Evolutionary conservation across 352 stramenopile genomes (phyloP), one percentile per base, ranked within the genome.

Genomic region (Phytophthora tentaculata): DNA sequence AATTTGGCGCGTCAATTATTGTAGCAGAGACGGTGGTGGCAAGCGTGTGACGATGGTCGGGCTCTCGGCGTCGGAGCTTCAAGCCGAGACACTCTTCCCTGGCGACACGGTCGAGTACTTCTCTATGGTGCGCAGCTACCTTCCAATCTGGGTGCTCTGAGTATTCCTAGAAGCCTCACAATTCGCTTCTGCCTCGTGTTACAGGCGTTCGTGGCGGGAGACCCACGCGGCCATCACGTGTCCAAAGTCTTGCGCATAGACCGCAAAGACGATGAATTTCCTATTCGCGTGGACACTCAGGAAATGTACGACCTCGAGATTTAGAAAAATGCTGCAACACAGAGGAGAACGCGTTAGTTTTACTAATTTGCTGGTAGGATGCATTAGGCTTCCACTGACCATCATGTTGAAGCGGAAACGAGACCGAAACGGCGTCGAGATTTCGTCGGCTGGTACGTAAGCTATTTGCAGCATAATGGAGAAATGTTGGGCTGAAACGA

Each of bases 31-130:
- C 32, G 26, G 48, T 51, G 41, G 66, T 63, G 50, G 54, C 45
- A 56, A 23, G 47, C 28, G 35, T 23, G 39, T 49, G 53, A 63
- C 54, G 44, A 72, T 73, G 55, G 76, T 76, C 28, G 68, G 73
- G 54, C 81, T 93, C 29, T 78, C 83, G 43, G 78, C 77, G 20
- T 80, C 74, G 47, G 80, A 93, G 61, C 77, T 93, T 3, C 66
- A 64, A 22, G 61, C 65, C 3, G 85, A 93, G 75, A 79, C 65
- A 70, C 80, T 93, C 47, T 89, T 80, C 35, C 71, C 85, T 13
- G 85, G 85, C 37, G 85, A 93, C 71, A 91, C 80, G 5, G 77
- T 93, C 63, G 85, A 93, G 64, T 93, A 93, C 72, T 93, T 76
- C 67, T 91, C 83, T 28, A 91, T 93, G 81, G 74, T 84, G 28